Evolutionary conservation across 2,329 filamentous ascomycete species (phyloP).

Genomic region (Laburnicola sp.): DNA sequence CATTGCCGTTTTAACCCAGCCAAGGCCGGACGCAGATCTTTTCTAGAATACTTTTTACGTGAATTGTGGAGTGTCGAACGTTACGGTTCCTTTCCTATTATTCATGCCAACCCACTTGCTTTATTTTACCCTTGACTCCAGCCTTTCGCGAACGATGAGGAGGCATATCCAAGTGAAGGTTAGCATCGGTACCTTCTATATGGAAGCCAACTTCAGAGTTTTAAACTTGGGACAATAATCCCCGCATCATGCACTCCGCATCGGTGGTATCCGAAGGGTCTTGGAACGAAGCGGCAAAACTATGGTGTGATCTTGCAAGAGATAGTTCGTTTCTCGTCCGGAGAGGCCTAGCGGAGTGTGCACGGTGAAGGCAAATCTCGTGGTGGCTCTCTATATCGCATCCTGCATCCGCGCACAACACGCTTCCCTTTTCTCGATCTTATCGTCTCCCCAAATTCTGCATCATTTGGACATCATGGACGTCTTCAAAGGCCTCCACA

Average conservation of each 20-base stretch:
- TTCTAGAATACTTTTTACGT: conserved; percentile 37
- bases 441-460: conserved; percentile 1
- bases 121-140: conserved; percentile 22
- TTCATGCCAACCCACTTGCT: conserved; percentile 31
- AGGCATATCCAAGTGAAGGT: conserved; percentile 20
- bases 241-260: conserved; percentile 33
- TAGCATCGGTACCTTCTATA: conserved; percentile 12
- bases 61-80: conserved; percentile 32
- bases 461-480: conserved; percentile 23
- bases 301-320: not conserved
- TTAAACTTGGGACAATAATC: conserved; percentile 6
- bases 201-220: no score
- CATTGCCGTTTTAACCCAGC: not conserved
- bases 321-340: conserved; percentile 14
- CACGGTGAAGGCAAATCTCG: conserved; percentile 21
- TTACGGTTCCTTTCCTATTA: conserved; percentile 33
- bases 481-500: conserved; percentile 26
- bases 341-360: conserved; percentile 28
- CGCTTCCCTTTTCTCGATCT: conserved; percentile 5
- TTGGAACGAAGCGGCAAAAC: conserved; percentile 10
- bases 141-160: conserved; percentile 14
- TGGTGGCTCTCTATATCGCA: conserved; percentile 27
- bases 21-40: conserved; percentile 25
- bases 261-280: conserved; percentile 9
- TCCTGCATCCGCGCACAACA: conserved; percentile 14